Conservation (phyloP, 2,329 filamentous ascomycete genomes). For the Colletotrichum chrysophilum region DNA sequence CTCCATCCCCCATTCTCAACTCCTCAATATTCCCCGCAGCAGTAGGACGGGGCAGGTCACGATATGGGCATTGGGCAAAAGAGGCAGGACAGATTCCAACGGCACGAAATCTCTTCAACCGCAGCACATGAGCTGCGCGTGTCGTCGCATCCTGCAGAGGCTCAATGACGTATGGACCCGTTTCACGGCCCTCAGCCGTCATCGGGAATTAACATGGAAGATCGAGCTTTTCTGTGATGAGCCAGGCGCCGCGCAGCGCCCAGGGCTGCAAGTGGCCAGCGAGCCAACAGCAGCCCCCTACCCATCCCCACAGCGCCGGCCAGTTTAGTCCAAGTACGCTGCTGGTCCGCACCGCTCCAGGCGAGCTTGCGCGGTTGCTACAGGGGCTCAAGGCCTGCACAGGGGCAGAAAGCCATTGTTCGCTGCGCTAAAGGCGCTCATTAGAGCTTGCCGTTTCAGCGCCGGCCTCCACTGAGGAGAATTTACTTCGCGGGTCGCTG, state of each 20-base stretch:
- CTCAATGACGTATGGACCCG: conserved; percentile 18
- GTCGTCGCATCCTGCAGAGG: conserved; percentile 11
- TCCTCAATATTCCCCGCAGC: background rate
- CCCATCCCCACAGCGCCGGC: conserved; percentile 4
- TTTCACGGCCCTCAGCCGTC: conserved; percentile 16
- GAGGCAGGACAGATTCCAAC: background rate
- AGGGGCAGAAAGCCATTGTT: background rate
- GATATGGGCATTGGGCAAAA: conserved; percentile 9
- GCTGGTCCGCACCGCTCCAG: conserved; percentile 5
- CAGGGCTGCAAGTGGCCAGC: conserved; percentile 8
- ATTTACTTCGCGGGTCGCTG: background rate
- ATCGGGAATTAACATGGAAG: conserved; percentile 14
- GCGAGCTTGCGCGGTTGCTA: background rate
- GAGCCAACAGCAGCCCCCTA: background rate
- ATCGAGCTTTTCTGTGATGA: conserved; percentile 15
- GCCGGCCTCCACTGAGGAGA: background rate
- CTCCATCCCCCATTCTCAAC: background rate
- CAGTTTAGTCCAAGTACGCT: background rate
- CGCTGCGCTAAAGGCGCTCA: conserved; percentile 11
- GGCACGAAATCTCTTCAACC: conserved; percentile 17
- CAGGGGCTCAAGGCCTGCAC: background rate
- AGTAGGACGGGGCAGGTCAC: background rate
- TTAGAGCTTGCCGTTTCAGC: conserved; percentile 13
- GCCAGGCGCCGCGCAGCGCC: background rate
- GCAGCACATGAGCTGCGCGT: background rate